These are phyloP conservation scores for Penicillium paxilli DNA, from an alignment of 495 filamentous ascomycete genomes.

Conservation along the genomic window DNA sequence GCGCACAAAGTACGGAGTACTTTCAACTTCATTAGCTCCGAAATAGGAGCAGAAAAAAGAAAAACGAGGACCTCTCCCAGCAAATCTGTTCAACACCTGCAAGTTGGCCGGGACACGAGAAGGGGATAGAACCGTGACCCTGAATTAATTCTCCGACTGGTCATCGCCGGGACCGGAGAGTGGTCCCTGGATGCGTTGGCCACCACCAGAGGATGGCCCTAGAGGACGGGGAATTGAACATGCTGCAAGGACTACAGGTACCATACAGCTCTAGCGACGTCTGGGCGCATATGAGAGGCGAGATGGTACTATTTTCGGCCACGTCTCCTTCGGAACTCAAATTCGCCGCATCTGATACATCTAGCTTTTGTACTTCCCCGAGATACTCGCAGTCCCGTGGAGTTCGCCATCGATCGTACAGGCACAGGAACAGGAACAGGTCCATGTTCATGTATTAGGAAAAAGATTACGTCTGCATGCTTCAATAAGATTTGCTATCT, in stretches of 20 bases:
- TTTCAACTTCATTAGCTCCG: not conserved
- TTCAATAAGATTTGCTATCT: not conserved
- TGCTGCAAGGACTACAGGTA: slow-evolving; percentile 28
- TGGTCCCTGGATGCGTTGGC: slow-evolving; percentile 2
- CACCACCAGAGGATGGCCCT: no score
- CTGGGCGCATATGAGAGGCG: slow-evolving; percentile 5
- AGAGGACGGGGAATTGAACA: not conserved
- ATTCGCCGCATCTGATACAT: slow-evolving; percentile 31
- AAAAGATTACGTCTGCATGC: not conserved
- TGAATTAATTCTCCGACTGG: slow-evolving; percentile 22
- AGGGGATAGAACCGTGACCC: not conserved
- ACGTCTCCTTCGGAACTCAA: slow-evolving; percentile 20
- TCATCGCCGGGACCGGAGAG: slow-evolving; percentile 1
- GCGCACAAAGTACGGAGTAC: not conserved
- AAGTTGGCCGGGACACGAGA: not conserved
- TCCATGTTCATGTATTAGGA: no score
- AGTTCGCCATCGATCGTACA: slow-evolving; percentile 12
- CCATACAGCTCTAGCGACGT: slow-evolving; percentile 23
- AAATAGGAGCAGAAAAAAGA: not conserved
- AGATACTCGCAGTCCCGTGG: slow-evolving; percentile 16
- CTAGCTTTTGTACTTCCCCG: slow-evolving; percentile 11
- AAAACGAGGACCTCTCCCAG: not conserved
- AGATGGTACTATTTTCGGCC: slow-evolving; percentile 15
- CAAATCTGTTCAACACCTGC: not conserved
- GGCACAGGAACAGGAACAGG: not conserved